Conservation (phyloP, 2,329 filamentous ascomycete genomes). For the Zalaria sp. region DNA sequence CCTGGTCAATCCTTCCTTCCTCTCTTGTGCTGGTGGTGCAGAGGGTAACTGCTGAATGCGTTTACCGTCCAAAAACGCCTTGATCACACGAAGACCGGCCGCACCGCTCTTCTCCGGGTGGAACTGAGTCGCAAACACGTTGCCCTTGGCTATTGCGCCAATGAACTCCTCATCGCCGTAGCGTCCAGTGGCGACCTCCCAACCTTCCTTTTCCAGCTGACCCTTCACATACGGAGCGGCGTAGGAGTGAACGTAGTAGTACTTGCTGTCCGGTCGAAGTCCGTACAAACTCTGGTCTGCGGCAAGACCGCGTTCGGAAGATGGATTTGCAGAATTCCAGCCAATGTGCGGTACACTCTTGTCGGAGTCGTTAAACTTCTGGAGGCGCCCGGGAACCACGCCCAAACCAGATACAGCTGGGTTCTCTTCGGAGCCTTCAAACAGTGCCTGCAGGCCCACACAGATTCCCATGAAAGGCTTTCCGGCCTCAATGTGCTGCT, state of each 20-base stretch:
- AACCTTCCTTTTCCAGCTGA: slow-evolving; percentile 66
- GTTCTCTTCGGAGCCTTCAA: slow-evolving; percentile 73
- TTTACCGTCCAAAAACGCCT: slow-evolving; percentile 70
- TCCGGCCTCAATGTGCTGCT: slow-evolving; percentile 69
- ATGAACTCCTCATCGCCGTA: slow-evolving; percentile 87
- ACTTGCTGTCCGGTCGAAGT: slow-evolving; percentile 69
- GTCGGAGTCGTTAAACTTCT: slow-evolving; percentile 58
- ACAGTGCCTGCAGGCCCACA: slow-evolving; percentile 83
- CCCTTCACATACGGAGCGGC: slow-evolving; percentile 63
- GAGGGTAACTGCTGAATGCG: slow-evolving; percentile 40
- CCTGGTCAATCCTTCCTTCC: slow-evolving; percentile 64
- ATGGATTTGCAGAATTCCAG: slow-evolving; percentile 80
- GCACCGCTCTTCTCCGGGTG: slow-evolving; percentile 95
- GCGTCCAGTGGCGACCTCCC: slow-evolving; percentile 78
- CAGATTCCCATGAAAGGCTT: slow-evolving; percentile 98
- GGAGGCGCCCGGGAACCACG: slow-evolving; percentile 55
- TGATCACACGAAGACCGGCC: slow-evolving; percentile 70
- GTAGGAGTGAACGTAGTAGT: slow-evolving; percentile 98
- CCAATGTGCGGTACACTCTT: slow-evolving; percentile 98
- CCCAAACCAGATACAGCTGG: slow-evolving; percentile 58
- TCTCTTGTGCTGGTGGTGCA: slow-evolving; percentile 14
- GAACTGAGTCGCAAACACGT: slow-evolving; percentile 86
- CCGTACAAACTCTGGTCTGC: slow-evolving; percentile 54
- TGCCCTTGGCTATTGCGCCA: slow-evolving; percentile 73
- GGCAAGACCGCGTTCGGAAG: slow-evolving; percentile 23